These are phyloP conservation scores for Candida sanyaensis DNA, from an alignment of 1,139 yeast species.

Conservation along the genomic window DNA sequence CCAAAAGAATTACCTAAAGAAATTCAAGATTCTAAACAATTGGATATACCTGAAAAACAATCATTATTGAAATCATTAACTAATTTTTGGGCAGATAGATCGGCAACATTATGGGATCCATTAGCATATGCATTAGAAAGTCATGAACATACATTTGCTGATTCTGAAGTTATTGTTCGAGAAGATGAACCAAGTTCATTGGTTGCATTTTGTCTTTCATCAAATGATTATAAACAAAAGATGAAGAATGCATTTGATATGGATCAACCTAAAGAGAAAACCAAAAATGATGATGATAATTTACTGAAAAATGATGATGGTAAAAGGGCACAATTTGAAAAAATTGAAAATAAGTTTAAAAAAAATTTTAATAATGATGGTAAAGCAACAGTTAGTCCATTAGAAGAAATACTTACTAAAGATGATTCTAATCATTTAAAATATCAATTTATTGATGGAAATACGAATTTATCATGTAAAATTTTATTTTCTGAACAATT, in stretches of 20 bases:
- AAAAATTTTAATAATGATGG: constrained; percentile 23
- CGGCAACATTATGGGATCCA: constrained; percentile 95
- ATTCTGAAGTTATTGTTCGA: constrained; percentile 88
- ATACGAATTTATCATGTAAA: constrained; percentile 83
- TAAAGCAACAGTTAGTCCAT: constrained; percentile 22
- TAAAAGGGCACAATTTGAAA: constrained; percentile 39
- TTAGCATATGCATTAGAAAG: constrained; percentile 78
- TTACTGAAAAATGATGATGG: neutral
- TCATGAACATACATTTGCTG: constrained; percentile 90
- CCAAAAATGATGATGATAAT: constrained; percentile 1
- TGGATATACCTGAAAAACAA: constrained; percentile 55
- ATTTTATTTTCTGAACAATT: constrained; percentile 95
- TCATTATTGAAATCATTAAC: constrained; percentile 82
- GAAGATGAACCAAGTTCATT: constrained; percentile 97
- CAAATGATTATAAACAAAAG: constrained; percentile 77
- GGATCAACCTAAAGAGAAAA: constrained; percentile 8
- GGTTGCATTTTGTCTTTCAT: constrained; percentile 87
- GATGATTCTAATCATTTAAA: constrained; percentile 87
- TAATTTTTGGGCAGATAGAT: constrained; percentile 96
- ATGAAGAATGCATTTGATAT: constrained; percentile 44
- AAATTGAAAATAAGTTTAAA: constrained; percentile 48
- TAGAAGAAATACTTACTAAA: constrained; percentile 75
- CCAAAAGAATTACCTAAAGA: constrained; percentile 4
- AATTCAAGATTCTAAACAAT: constrained; percentile 7
- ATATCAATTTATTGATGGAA: constrained; percentile 87